Base-by-base conservation (phyloP, 345 rosid genomes). In the Hibiscus tridactylites region DNA sequence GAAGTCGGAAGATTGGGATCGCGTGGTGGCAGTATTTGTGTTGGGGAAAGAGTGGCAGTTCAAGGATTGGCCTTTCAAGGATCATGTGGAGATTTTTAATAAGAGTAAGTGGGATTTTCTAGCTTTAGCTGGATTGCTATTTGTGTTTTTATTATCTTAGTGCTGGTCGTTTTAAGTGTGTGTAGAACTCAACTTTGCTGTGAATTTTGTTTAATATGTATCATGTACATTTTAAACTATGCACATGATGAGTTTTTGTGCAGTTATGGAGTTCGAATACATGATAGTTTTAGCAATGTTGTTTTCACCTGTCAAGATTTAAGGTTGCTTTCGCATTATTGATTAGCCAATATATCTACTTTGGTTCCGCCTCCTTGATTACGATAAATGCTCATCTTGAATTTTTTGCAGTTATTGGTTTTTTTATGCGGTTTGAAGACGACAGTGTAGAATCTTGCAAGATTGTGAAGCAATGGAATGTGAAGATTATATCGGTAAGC, bases 1-100 rank as follows among this genome's bases (percentile, higher is more conserved):
- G 74, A 95, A 89, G 80, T 72, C 88, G 1, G 96, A 90, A 79
- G 97, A 90, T 76, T 95, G 99, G 97, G 99, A 92, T 49, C 78
- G 92, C 50, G 97, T 95, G 44, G 97, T 95, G 72, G 93, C 97
- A 0, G 97, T 88, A 68, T 92, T 92, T 5, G 96, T 92, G 13
- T 72, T 92, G 85, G 99, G 99, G 4, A 95, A 95, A 71, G 97
- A 95, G 78, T 92, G 99, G 99, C 99, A 95, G 83, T 95, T 95
- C 80, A 95, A 92, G 80, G 99, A 92, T 42, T 95, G 98, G 97
- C 99, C 99, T 66, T 95, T 84, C 70, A 92, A 90, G 88, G 99
- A 90, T 70, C 97, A 90, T 65, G 93, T 92, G 24, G 97, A 92
- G 87, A 90, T 92, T 31, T 95, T 95, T 75, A 95, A 88, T 71